phyloP scores from a whole-genome alignment of 176 grass and related monocot species.

The Puccinellia tenuiflora region DNA sequence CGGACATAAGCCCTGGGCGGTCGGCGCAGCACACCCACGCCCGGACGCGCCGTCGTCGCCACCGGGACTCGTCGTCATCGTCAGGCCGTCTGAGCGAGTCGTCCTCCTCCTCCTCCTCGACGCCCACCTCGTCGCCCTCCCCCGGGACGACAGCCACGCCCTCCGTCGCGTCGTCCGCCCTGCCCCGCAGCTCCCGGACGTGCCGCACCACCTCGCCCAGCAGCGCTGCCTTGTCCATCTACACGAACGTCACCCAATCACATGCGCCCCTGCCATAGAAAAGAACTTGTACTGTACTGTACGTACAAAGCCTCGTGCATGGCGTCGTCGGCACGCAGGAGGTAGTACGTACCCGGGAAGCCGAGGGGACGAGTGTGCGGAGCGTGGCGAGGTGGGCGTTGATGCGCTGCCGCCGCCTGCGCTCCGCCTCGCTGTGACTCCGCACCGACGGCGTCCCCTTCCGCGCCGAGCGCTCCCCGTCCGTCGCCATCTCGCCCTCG shows the following conservation, averaged over 20 bases:
- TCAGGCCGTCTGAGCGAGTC: not conserved
- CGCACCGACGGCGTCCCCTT: conserved; percentile 25
- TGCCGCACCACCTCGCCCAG: conserved; percentile 93
- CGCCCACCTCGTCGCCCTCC: conserved; percentile 75
- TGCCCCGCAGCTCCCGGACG: conserved; percentile 65
- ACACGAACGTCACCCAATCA: not conserved
- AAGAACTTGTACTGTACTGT: not conserved
- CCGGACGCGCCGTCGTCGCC: conserved; percentile 29
- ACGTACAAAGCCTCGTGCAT: not conserved
- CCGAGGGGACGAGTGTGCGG: conserved; percentile 77
- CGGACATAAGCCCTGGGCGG: conserved; percentile 65
- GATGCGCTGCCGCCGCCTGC: conserved; percentile 83
- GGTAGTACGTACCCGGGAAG: conserved; percentile 58
- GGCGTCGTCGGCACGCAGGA: not conserved
- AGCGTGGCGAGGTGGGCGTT: conserved; percentile 93
- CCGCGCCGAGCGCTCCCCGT: conserved; percentile 18
- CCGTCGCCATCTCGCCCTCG: conserved; percentile 21
- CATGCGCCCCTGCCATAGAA: not conserved
- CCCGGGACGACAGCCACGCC: conserved; percentile 48
- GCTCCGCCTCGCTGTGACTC: conserved; percentile 90
- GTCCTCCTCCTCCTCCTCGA: conserved; percentile 32
- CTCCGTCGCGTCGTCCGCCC: conserved; percentile 44
- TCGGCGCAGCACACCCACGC: conserved; percentile 92
- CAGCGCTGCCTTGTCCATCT: conserved; percentile 98
- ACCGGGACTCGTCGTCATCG: not conserved